Conservation (phyloP, 225 moss, liverwort and hornwort species). For the Physcomitrium patens region DNA sequence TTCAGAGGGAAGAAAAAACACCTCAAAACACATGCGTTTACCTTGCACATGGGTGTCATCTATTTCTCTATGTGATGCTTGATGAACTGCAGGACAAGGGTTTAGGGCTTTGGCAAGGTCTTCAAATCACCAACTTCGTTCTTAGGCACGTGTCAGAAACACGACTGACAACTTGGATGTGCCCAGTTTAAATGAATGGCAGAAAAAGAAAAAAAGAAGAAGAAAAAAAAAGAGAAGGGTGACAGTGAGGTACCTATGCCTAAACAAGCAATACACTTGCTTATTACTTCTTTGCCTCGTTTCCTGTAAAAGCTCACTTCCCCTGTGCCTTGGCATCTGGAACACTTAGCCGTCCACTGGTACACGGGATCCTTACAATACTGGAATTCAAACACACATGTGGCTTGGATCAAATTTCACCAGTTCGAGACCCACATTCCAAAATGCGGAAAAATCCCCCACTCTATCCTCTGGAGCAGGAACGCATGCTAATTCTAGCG, state of each 20-base stretch:
- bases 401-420: not conserved
- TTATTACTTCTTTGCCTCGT: slow-evolving; percentile 59
- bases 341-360: slow-evolving; percentile 71
- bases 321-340: slow-evolving; percentile 67
- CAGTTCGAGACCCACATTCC: not conserved
- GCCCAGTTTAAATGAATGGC: too few species aligned
- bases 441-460: not conserved
- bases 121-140: not conserved
- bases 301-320: slow-evolving; percentile 75
- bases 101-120: slow-evolving; percentile 36
- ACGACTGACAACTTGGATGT: not conserved
- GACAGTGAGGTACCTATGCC: slow-evolving; percentile 66
- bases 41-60: not conserved
- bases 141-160: slow-evolving; percentile 6
- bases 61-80: slow-evolving; percentile 18
- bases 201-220: too few species aligned
- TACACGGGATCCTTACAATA: slow-evolving; percentile 61
- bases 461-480: not conserved
- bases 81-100: slow-evolving; percentile 13
- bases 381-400: slow-evolving; percentile 35
- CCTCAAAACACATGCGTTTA: not conserved
- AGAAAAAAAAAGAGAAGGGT: slow-evolving; percentile 2
- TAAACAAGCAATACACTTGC: slow-evolving; percentile 78
- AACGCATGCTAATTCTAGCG: not conserved
- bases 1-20: not conserved